Conservation (phyloP, 2,329 filamentous ascomycete species). For the Pyrenochaeta sp. region DNA sequence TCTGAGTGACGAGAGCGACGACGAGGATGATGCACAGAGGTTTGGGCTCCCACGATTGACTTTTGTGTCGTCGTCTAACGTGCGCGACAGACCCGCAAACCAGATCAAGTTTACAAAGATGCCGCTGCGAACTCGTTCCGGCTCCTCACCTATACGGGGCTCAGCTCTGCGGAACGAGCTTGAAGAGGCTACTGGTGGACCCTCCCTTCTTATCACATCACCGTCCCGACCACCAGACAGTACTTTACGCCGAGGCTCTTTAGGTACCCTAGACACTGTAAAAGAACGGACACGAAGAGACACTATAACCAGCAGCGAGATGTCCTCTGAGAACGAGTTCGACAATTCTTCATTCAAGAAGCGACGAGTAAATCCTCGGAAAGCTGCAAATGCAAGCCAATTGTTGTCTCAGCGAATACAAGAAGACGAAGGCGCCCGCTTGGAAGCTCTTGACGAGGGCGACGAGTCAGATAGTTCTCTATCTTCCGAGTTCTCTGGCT, state of each 20-base stretch:
- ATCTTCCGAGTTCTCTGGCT: conserved; percentile 50
- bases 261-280: conserved; percentile 73
- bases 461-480: conserved; percentile 50
- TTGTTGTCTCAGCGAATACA: conserved; percentile 62
- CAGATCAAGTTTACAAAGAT: conserved; percentile 97
- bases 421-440: conserved; percentile 53
- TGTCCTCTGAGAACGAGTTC: conserved; percentile 83
- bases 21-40: conserved; percentile 67
- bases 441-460: conserved; percentile 52
- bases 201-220: conserved; percentile 62
- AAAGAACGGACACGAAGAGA: conserved; percentile 75
- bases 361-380: conserved; percentile 67
- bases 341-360: conserved; percentile 71
- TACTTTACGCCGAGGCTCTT: conserved; percentile 65
- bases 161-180: conserved; percentile 64
- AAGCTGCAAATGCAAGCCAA: conserved; percentile 62
- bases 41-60: conserved; percentile 7
- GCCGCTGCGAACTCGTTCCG: conserved; percentile 84
- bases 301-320: conserved; percentile 81
- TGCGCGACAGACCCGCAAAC: conserved; percentile 68
- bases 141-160: conserved; percentile 77
- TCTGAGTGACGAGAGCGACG: conserved; percentile 83
- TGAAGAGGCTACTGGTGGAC: conserved; percentile 56
- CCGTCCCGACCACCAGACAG: conserved; percentile 58
- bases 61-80: too few species aligned